These are phyloP conservation scores for Leccinum disarticulatum DNA, from an alignment of 768 basidiomycete species.

Conservation along the genomic window DNA sequence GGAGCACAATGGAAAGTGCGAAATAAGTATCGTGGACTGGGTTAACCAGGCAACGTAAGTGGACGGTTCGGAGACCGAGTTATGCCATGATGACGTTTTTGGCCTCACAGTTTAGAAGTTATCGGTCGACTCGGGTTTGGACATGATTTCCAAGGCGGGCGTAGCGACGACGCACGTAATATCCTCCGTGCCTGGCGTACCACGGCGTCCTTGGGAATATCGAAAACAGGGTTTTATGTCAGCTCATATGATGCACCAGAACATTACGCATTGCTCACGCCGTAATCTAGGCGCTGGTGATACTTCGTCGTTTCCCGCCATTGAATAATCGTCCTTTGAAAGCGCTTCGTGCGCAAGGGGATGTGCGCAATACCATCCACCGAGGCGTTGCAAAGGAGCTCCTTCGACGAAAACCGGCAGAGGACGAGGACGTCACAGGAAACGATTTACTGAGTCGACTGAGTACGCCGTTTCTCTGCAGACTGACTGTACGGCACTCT, in stretches of 20 bases:
- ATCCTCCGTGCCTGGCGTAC: constrained; percentile 6
- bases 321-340: constrained; percentile 10
- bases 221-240: constrained; percentile 6
- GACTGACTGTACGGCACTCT: background rate
- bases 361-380: constrained; percentile 16
- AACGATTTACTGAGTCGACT: constrained; percentile 8
- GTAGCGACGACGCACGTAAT: constrained; percentile 3
- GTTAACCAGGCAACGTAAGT: constrained; percentile 8
- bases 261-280: background rate
- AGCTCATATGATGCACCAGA: background rate
- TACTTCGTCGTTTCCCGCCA: constrained; percentile 6
- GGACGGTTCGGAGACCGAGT: background rate
- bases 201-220: constrained; percentile 7
- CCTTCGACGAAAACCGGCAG: constrained; percentile 5
- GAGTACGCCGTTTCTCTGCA: background rate
- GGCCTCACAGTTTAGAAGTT: background rate
- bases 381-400: constrained; percentile 11
- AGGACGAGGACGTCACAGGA: background rate
- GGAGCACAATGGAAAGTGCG: constrained; percentile 1
- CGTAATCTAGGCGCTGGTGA: background rate
- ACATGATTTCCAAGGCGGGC: constrained; percentile 8
- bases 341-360: constrained; percentile 9
- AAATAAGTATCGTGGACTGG: constrained; percentile 8
- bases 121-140: constrained; percentile 11
- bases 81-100: background rate